Evolutionary conservation across 2,329 filamentous ascomycete species (phyloP), one percentile per base, ranked within the genome.

Genomic region (Cladophialophora carrionii): DNA sequence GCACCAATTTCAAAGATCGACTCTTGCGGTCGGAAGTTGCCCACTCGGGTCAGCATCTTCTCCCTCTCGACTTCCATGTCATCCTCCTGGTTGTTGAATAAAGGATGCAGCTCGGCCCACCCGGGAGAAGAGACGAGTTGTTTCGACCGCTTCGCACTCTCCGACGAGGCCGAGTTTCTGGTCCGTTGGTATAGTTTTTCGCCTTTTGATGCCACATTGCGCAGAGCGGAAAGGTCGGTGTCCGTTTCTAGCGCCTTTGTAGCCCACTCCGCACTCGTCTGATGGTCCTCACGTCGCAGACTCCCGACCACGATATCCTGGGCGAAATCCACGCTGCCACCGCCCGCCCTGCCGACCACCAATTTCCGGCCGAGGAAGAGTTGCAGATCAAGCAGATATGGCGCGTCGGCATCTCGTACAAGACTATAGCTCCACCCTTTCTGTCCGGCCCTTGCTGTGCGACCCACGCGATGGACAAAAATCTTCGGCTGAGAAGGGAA

Each of bases 401-500:
- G 93, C 5, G 91, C 88, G 77, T 99, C 95, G 1, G 90, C 86
- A 70, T 96, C 91, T 64, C 91, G 86, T 29, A 98, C 88, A 24
- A 99, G 83, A 80, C 91, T 97, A 79, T 96, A 99, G 79, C 90
- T 90, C 95, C 95, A 98, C 68, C 95, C 95, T 70, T 89, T 87
- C 72, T 92, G 89, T 14, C 94, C 95, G 52, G 96, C 96, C 85
- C 95, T 88, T 48, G 95, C 96, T 29, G 96, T 99, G 79, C 95
- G 89, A 73, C 95, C 95, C 54, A 99, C 95, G 75, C 95, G 89
- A 78, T 99, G 95, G 31, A 99, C 90, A 73, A 96, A 99, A 49
- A 99, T 88, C 79, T 99, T 99, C 22, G 95, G 92, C 73, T 98
- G 95, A 1, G 94, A 90, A 2, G 95, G 94, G 70, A 99, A 99